phyloP scores from a whole-genome alignment of 805 yeast species.

The Candida saitoana region DNA sequence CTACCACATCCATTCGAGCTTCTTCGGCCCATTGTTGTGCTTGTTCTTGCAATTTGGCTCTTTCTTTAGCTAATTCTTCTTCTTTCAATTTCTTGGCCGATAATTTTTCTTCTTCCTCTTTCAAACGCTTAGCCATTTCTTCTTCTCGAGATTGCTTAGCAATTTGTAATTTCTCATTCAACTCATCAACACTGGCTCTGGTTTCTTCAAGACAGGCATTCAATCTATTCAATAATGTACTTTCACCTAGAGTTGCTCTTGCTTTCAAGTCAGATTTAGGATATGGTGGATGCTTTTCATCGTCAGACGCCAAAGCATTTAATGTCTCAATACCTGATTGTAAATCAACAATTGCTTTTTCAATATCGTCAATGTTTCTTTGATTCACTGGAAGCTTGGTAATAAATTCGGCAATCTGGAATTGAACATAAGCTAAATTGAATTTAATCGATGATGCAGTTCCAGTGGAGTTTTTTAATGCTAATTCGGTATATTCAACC shows the following conservation, averaged over 20 bases:
- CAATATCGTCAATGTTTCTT: constrained; percentile 61
- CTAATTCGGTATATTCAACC: constrained; percentile 57
- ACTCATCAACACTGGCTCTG: constrained; percentile 54
- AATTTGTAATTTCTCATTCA: constrained; percentile 60
- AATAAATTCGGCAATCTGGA: constrained; percentile 80
- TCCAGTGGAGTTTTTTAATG: constrained; percentile 39
- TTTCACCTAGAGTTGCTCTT: constrained; percentile 81
- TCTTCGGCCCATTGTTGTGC: constrained; percentile 49
- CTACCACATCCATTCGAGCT: constrained; percentile 31
- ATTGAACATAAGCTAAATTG: constrained; percentile 79
- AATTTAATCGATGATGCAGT: constrained; percentile 50
- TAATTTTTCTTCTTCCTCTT: constrained; percentile 35
- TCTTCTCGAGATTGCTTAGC: constrained; percentile 67
- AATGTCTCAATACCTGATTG: constrained; percentile 58
- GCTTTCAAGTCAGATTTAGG: constrained; percentile 76
- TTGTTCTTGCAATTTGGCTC: constrained; percentile 48
- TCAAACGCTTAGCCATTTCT: constrained; percentile 39
- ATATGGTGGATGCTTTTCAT: constrained; percentile 64
- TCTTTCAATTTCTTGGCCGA: constrained; percentile 45
- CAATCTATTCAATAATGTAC: constrained; percentile 68
- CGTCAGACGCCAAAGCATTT: constrained; percentile 51
- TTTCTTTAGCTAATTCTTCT: constrained; percentile 42
- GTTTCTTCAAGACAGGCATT: constrained; percentile 71
- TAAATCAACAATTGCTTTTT: constrained; percentile 51
- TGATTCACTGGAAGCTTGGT: constrained; percentile 55